Base-by-base conservation (phyloP, 495 filamentous ascomycete genomes). In the Penicillium subrubescens region DNA sequence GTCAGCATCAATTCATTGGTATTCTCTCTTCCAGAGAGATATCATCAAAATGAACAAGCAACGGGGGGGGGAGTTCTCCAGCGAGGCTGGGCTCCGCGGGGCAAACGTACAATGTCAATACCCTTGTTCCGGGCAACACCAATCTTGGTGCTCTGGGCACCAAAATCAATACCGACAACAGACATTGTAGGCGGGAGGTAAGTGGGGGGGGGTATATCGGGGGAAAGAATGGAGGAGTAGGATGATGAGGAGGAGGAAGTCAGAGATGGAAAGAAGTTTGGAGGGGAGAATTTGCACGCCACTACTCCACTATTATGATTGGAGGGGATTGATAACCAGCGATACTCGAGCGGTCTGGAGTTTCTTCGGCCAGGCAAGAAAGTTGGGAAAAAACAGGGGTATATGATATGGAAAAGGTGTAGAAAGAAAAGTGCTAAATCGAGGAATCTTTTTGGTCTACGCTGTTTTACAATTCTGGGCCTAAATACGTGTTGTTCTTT, bases 61-160 rank as follows among this genome's bases (percentile, higher is more conserved):
- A 41, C 5, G 12, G 35, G 52, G 35, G 52, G 37, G 44, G 31
- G 41, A 54, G 31, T 44, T 46, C 25, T 60, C 43, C 57, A 56
- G 57, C 34, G 52, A 64, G 56, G 51, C 48, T 62, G 33, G 58
- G 39, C 56, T 48, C 46, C 66, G 67, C 70, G 71, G 73, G 67
- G 67, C 65, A 63, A 64, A 64, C 69, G 72, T 88, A 97, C 94
- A 78, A 99, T 96, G 85, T 99, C 95, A 76, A 99, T 96, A 84
- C 95, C 95, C 73, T 96, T 91, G 78, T 98, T 98, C 74, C 94
- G 85, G 68, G 95, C 94, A 77, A 98, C 95, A 75, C 95, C 96
- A 78, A 98, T 91, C 73, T 96, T 94, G 67, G 94, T 97, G 84
- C 96, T 97, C 72, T 96, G 91, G 33, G 93, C 91, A 81, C 95